Base-by-base conservation (phyloP, 1,139 yeast genomes). In the Scheffersomyces lignicola region DNA sequence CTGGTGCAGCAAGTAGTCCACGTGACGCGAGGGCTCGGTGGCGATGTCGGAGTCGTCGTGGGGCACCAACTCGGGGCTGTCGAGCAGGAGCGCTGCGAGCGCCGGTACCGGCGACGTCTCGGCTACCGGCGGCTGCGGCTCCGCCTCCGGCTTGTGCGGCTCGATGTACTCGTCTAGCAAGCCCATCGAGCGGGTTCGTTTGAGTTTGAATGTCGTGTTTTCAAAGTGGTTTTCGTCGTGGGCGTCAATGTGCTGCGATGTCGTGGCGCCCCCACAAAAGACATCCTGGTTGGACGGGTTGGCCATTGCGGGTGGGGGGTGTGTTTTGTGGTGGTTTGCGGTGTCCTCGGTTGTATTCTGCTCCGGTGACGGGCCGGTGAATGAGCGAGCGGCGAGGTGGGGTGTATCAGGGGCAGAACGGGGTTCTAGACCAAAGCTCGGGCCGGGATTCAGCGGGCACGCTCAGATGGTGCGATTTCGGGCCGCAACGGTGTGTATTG, bases 1-100 rank as follows among this genome's bases (percentile, higher is more conserved):
- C 55, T 92, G 77, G 56, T 92, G 96, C 4, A 96, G 86, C 30
- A 92, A 71, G 58, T 92, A 92, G 63, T 92, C 98, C 11, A 92
- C 98, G 54, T 90, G 97, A 35, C 83, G 76, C 32, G 84, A 77
- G 5, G 97, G 97, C 51, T 86, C 95, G 44, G 78, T 77, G 35
- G 76, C 76, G 24, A 90, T 72, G 49, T 85, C 95, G 18, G 81
- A 78, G 60, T 92, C 98, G 60, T 92, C 98, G 51, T 85, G 89
- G 11, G 88, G 86, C 23, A 62, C 53, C 41, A 70, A 49, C 32
- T 71, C 76, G 0, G 71, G 73, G 33, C 64, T 58, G 30, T 45
- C 47, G 24, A 49, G 38, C 5, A 40, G 41, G 12, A 38, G 38
- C 12, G 38, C 36, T 5, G 41, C 34, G 4, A 40, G 25, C 5